A percentile compares a stretch with the other conserved stretches of the same genome.
phyloP scores from a whole-genome alignment of 2,329 filamentous ascomycete species.

The Xylaria multiplex region DNA sequence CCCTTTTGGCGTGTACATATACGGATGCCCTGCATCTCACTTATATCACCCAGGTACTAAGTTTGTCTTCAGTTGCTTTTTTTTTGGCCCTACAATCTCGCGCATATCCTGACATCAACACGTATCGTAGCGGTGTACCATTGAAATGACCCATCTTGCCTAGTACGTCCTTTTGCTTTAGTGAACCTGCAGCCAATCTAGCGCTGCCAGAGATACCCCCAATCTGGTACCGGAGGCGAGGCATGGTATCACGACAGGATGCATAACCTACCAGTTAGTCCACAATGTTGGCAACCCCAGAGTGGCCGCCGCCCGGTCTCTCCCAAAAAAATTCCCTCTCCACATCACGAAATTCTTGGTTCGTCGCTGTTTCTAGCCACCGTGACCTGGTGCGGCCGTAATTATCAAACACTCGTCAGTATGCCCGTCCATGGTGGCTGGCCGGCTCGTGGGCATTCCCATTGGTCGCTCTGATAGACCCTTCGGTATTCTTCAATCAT shows the following conservation, averaged over 20 bases:
- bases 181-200: slow-evolving; percentile 20
- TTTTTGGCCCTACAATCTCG: neutral
- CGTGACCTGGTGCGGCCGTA: slow-evolving; percentile 19
- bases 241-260: slow-evolving; percentile 34
- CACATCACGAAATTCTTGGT: slow-evolving; percentile 20
- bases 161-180: slow-evolving; percentile 10
- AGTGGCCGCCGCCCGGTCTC: slow-evolving; percentile 19
- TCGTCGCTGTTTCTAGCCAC: slow-evolving; percentile 6
- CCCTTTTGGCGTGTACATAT: slow-evolving; percentile 18
- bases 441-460: neutral
- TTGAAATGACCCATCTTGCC: slow-evolving; percentile 20
- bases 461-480: slow-evolving; percentile 4
- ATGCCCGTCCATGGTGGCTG: neutral
- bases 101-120: slow-evolving; percentile 4
- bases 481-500: neutral
- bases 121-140: slow-evolving; percentile 22
- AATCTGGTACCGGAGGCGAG: slow-evolving; percentile 28
- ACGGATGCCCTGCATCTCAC: slow-evolving; percentile 14
- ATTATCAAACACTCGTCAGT: neutral
- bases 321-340: slow-evolving; percentile 11
- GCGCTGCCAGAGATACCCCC: slow-evolving; percentile 23
- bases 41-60: slow-evolving; percentile 21
- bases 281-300: slow-evolving; percentile 30
- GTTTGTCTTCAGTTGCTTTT: slow-evolving; percentile 21
- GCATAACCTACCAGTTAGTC: slow-evolving; percentile 31